phyloP scores from a whole-genome alignment of 768 basidiomycete species.

The Naganishia vaughanmartiniae region DNA sequence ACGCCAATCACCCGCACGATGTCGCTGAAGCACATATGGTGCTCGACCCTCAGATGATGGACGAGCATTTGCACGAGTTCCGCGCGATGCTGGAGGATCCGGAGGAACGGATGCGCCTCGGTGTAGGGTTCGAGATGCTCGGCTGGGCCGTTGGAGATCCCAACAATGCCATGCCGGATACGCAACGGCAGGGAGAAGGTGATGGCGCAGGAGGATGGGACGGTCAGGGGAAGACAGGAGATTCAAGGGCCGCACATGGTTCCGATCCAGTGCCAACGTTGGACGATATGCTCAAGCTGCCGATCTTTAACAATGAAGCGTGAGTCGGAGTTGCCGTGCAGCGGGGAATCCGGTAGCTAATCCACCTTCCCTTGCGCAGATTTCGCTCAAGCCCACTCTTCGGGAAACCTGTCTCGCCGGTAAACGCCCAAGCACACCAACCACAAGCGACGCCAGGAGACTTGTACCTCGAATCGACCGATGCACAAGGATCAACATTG shows the following conservation, averaged over 20 bases:
- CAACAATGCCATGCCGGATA: too few species aligned
- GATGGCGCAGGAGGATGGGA: background rate
- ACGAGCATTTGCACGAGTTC: slow-evolving; percentile 15
- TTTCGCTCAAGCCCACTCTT: slow-evolving; percentile 16
- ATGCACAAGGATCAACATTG: background rate
- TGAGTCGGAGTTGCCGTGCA: slow-evolving; percentile 5
- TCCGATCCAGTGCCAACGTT: slow-evolving; percentile 17
- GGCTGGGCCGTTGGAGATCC: slow-evolving; percentile 15
- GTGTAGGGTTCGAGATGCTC: slow-evolving; percentile 17
- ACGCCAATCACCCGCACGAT: background rate
- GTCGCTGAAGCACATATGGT: background rate
- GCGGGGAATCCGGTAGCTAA: background rate
- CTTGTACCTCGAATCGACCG: slow-evolving; percentile 10
- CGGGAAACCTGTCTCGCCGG: background rate
- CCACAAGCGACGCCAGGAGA: slow-evolving; percentile 6
- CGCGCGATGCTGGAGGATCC: slow-evolving; percentile 24
- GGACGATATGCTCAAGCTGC: slow-evolving; percentile 31
- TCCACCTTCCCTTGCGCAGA: background rate
- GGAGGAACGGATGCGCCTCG: slow-evolving; percentile 14
- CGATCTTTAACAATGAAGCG: slow-evolving; percentile 31
- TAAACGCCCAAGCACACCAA: background rate
- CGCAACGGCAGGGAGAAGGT: background rate
- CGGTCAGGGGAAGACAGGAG: background rate
- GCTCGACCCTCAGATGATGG: slow-evolving; percentile 12
- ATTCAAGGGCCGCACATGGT: background rate